Conservation (phyloP, 176 grass and related monocot genomes). For the Eragrostis curvula region DNA sequence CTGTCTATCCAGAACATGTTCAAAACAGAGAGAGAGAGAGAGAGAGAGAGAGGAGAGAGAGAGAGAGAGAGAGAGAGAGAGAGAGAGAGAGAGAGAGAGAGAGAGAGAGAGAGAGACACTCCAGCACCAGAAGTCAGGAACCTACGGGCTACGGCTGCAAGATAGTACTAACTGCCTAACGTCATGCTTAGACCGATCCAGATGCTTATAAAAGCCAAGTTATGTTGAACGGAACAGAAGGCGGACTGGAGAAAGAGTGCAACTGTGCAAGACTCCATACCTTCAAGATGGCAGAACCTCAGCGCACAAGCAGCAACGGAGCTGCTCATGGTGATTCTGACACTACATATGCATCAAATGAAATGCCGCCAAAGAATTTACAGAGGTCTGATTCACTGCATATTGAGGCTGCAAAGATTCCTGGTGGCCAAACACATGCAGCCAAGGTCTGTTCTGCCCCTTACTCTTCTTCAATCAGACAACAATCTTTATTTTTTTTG, state of each 20-base stretch:
- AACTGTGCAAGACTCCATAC: conserved; percentile 39
- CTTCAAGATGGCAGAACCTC: conserved; percentile 41
- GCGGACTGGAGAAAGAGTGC: not conserved
- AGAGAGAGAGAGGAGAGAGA: no score
- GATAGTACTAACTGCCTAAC: not conserved
- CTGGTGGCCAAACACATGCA: conserved; percentile 30
- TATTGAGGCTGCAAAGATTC: conserved; percentile 58
- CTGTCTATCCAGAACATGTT: not conserved
- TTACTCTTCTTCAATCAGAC: conserved; percentile 16
- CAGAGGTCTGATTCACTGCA: conserved; percentile 63
- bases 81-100: no score
- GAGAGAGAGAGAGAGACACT: no score
- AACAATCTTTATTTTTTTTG: not conserved
- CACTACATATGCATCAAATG: conserved; percentile 31
- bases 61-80: no score
- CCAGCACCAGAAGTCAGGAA: not conserved
- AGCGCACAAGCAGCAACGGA: conserved; percentile 29
- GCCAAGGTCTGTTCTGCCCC: conserved; percentile 51
- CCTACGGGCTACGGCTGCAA: not conserved
- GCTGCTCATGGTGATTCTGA: conserved; percentile 12
- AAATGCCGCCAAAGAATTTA: conserved; percentile 32
- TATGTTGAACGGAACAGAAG: conserved; percentile 17
- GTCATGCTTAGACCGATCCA: conserved; percentile 12
- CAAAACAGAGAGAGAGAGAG: no score
- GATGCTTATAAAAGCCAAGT: conserved; percentile 43